These are phyloP conservation scores for Zygosaccharomyces bailii DNA, from an alignment of 805 yeast species.

Conservation along the genomic window DNA sequence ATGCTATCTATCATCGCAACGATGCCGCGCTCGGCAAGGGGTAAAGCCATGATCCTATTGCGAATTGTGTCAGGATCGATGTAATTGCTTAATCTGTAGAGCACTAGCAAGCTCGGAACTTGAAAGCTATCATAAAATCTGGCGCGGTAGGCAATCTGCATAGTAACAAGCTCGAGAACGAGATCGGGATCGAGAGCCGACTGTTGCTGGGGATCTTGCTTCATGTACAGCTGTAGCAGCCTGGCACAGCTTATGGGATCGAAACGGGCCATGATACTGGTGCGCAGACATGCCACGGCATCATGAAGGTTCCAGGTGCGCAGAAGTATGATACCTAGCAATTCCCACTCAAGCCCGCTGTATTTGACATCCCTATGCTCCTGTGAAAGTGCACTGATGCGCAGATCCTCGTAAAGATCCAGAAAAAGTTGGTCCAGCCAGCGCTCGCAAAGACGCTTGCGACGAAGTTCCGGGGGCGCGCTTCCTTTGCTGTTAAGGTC, in stretches of 20 bases:
- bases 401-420: conserved; percentile 36
- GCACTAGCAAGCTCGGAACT: conserved; percentile 41
- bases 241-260: conserved; percentile 55
- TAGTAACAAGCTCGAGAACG: conserved; percentile 43
- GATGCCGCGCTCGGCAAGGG: conserved; percentile 25
- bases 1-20: conserved; percentile 22
- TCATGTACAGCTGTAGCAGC: conserved; percentile 43
- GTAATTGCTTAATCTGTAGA: conserved; percentile 38
- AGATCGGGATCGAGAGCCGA: conserved; percentile 36
- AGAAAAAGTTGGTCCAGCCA: conserved; percentile 37
- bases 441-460: conserved; percentile 33
- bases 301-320: conserved; percentile 48
- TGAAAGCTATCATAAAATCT: conserved; percentile 63
- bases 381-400: conserved; percentile 30
- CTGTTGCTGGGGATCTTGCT: conserved; percentile 13
- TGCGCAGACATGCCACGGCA: conserved; percentile 51
- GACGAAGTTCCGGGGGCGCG: conserved; percentile 22
- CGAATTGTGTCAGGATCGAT: conserved; percentile 24
- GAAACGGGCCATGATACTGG: conserved; percentile 55
- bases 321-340: conserved; percentile 55
- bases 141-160: conserved; percentile 56
- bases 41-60: conserved; percentile 22
- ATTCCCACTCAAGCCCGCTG: conserved; percentile 71
- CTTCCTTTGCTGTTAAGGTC: conserved; percentile 12
- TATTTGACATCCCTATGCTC: conserved; percentile 40